These are phyloP conservation scores for Crithidia sp. DNA, from an alignment of 208 protist species.

Conservation along the genomic window DNA sequence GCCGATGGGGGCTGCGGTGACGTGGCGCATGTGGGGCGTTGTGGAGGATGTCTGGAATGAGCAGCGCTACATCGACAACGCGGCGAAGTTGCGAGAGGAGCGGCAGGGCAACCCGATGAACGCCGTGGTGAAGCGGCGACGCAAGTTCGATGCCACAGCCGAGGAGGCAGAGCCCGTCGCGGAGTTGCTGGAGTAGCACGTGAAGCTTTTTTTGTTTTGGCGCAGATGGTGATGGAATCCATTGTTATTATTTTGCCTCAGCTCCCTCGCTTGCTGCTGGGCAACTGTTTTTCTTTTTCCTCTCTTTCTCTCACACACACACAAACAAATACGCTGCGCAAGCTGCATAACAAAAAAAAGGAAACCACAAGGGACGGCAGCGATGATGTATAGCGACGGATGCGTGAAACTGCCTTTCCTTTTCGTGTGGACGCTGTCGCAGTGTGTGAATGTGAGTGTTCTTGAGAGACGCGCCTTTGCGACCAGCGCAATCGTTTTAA, in stretches of 20 bases:
- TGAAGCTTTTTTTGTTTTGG: background rate
- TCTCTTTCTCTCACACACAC: too few species aligned
- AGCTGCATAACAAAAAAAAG: too few species aligned
- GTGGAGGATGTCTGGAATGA: constrained; percentile 79
- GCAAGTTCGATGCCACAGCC: constrained; percentile 32
- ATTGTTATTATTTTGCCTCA: constrained; percentile 11
- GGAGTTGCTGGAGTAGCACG: constrained; percentile 27
- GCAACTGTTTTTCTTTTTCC: background rate
- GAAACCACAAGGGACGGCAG: too few species aligned
- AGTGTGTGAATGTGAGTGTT: too few species aligned
- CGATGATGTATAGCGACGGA: too few species aligned
- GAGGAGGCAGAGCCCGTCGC: constrained; percentile 38
- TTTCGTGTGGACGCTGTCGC: too few species aligned
- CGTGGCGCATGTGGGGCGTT: constrained; percentile 77
- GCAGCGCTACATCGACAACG: constrained; percentile 83
- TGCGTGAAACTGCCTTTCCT: too few species aligned
- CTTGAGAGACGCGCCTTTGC: too few species aligned
- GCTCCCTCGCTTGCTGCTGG: background rate
- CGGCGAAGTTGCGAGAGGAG: constrained; percentile 62
- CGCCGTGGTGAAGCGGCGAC: constrained; percentile 60
- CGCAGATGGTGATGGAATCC: background rate
- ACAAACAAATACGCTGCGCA: too few species aligned
- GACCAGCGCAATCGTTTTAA: too few species aligned
- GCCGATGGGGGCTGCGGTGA: constrained; percentile 58
- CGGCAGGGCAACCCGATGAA: constrained; percentile 84